These are phyloP conservation scores for Coemansia sp. DNA, from an alignment of 192 early-diverging fungal species.

Conservation along the genomic window DNA sequence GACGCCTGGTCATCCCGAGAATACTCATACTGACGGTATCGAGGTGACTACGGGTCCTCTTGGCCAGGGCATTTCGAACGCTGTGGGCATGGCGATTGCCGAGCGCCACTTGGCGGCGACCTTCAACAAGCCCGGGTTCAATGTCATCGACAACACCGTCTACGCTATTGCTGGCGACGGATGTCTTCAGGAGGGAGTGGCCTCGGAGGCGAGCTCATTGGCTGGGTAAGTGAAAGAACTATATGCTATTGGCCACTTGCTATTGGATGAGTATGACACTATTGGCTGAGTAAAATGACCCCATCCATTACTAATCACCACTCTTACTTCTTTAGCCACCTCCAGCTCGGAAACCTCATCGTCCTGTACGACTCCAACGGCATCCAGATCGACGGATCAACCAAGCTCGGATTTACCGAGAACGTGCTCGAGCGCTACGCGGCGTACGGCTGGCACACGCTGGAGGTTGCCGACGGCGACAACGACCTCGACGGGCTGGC, in stretches of 20 bases:
- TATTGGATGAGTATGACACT: too few relatives aligned
- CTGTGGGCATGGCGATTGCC: conserved; percentile 91
- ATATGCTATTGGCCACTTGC: not conserved
- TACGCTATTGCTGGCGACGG: conserved; percentile 90
- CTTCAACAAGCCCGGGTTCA: conserved; percentile 88
- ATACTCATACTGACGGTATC: conserved; percentile 81
- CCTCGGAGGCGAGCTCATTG: conserved; percentile 86
- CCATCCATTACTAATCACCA: conserved; percentile 17
- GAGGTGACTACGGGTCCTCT: conserved; percentile 98
- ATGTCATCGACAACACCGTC: conserved; percentile 83
- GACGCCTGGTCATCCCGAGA: conserved; percentile 96
- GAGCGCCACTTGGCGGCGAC: conserved; percentile 85
- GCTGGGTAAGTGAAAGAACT: conserved; percentile 68
- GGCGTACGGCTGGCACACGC: conserved; percentile 93
- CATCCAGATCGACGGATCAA: conserved; percentile 91
- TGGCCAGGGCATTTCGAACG: conserved; percentile 88
- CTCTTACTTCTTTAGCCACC: conserved; percentile 54
- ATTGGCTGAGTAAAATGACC: too few relatives aligned
- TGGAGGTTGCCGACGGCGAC: conserved; percentile 77
- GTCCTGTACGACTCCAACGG: conserved; percentile 96
- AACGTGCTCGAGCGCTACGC: conserved; percentile 86
- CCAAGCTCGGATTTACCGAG: conserved; percentile 86
- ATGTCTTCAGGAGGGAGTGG: conserved; percentile 97
- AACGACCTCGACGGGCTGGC: conserved; percentile 69
- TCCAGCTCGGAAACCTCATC: conserved; percentile 92